Base-by-base conservation (phyloP, 2,329 filamentous ascomycete genomes). In the Diplodia scrobiculata region DNA sequence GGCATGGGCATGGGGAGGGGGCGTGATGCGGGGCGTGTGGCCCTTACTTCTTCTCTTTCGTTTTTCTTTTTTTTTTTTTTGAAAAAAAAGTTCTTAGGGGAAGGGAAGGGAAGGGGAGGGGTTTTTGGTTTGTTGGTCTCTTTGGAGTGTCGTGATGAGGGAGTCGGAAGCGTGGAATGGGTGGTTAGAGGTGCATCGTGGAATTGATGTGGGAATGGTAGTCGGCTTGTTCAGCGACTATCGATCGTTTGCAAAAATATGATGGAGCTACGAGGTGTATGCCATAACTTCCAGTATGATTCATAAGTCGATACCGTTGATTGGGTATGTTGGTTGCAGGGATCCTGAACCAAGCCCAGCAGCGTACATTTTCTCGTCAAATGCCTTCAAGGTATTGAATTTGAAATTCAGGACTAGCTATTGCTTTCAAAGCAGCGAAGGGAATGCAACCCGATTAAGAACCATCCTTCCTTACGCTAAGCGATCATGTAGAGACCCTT, bases 1-100 rank as follows among this genome's bases (percentile, higher is more conserved):
- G n/a, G n/a, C n/a, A 85, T 29, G 19, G 69, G n/a, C 21, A 21
- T 21, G 48, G n/a, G 27, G 55, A 10, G 11, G 63, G 45, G 52
- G 10, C 29, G 25, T 25, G 25, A 25, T 25, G 25, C 21, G 25
- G 25, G 25, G 21, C 21, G 2, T 25, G 25, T 25, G 25, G 25
- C 25, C 25, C 25, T 25, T 25, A 25, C 21, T 25, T 4, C 25
- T 25, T 25, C 25, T 25, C 25, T 29, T 34, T 25, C 25, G 5
- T 25, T 29, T 17, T 11, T 34, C 19, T 9, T 5, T 27, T 14
- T 41, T 14, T 9, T 5, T 27, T 14, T 41, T 14, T 6, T 2
- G 21, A 21, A 21, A 1, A 21, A n/a, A n/a, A n/a, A n/a, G n/a
- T 21, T 21, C 21, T 14, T 29, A 10, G 25, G 27, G 32, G 32